Evolutionary conservation across 2,329 filamentous ascomycete genomes (phyloP).

Genomic region (Cytospora schulzeri): DNA sequence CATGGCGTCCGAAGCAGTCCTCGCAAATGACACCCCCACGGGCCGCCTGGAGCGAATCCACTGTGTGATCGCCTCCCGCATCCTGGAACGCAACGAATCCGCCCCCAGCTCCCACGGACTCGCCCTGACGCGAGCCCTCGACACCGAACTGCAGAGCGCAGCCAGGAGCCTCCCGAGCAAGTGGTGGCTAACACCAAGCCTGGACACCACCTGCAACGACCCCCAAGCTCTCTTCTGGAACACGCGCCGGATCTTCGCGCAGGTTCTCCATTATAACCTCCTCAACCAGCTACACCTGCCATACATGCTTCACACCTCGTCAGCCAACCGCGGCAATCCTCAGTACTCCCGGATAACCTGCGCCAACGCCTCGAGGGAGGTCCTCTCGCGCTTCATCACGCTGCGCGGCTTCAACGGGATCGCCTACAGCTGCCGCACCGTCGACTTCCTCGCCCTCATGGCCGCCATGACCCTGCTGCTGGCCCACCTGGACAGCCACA

Average conservation of each 20-base stretch:
- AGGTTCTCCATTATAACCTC: slow-evolving; percentile 39
- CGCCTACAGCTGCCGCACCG: slow-evolving; percentile 35
- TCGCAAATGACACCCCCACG: slow-evolving; percentile 11
- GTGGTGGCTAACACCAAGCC: slow-evolving; percentile 35
- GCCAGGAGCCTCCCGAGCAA: slow-evolving; percentile 32
- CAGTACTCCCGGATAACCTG: slow-evolving; percentile 40
- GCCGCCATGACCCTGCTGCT: slow-evolving; percentile 42
- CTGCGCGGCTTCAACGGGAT: slow-evolving; percentile 36
- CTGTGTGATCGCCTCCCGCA: slow-evolving; percentile 34
- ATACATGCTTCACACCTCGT: slow-evolving; percentile 34
- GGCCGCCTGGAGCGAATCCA: slow-evolving; percentile 39
- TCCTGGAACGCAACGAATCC: slow-evolving; percentile 38
- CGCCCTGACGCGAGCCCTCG: slow-evolving; percentile 32
- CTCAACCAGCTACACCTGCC: slow-evolving; percentile 40
- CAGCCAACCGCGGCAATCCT: slow-evolving; percentile 18
- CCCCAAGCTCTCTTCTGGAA: slow-evolving; percentile 31
- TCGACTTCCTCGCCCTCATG: slow-evolving; percentile 43
- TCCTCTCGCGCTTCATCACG: slow-evolving; percentile 39
- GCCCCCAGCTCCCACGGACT: slow-evolving; percentile 28
- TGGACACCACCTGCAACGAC: slow-evolving; percentile 23
- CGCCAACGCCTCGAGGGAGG: slow-evolving; percentile 41
- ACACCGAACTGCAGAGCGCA: slow-evolving; percentile 33
- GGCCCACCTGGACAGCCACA: slow-evolving; percentile 39
- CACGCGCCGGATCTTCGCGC: slow-evolving; percentile 32
- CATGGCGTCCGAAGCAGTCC: background rate